phyloP scores from a whole-genome alignment of 805 yeast genomes.

The Candida boidinii region DNA sequence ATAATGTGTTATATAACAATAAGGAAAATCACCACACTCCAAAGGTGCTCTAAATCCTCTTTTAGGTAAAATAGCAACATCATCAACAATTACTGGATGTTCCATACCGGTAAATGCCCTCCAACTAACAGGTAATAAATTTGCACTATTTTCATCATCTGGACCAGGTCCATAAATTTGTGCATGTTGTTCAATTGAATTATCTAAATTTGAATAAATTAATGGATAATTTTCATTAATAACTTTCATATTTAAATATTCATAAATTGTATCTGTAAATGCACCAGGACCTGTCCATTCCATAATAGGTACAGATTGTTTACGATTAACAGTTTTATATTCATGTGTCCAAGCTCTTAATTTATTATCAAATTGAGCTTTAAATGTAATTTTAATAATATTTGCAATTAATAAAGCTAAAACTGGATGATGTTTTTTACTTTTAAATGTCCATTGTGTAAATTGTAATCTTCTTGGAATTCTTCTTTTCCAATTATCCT shows the following conservation, averaged over 20 bases:
- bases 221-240: conserved; percentile 3
- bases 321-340: conserved; percentile 21
- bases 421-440: conserved; percentile 48
- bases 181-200: conserved; percentile 2
- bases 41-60: conserved; percentile 4
- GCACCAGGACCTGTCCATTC: conserved; percentile 46
- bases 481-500: conserved; percentile 35
- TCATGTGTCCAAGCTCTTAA: conserved; percentile 8
- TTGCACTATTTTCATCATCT: conserved; percentile 1
- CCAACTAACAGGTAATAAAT: conserved; percentile 10
- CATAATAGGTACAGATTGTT: conserved; percentile 24
- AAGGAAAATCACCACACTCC: not conserved
- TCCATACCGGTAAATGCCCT: conserved; percentile 10
- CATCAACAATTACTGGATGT: conserved; percentile 11
- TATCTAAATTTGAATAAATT: conserved; percentile 2
- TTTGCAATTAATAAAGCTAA: conserved; percentile 38
- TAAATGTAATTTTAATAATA: conserved; percentile 36
- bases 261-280: conserved; percentile 40
- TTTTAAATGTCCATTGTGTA: conserved; percentile 45
- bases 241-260: conserved; percentile 32
- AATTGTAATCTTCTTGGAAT: conserved; percentile 38
- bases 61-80: conserved; percentile 10
- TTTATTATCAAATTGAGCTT: conserved; percentile 25
- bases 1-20: not conserved
- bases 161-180: conserved; percentile 10